Evolutionary conservation across 176 grass and related monocot species (phyloP), one percentile per base, ranked within the genome.

Genomic region (Guadua angustifolia): DNA sequence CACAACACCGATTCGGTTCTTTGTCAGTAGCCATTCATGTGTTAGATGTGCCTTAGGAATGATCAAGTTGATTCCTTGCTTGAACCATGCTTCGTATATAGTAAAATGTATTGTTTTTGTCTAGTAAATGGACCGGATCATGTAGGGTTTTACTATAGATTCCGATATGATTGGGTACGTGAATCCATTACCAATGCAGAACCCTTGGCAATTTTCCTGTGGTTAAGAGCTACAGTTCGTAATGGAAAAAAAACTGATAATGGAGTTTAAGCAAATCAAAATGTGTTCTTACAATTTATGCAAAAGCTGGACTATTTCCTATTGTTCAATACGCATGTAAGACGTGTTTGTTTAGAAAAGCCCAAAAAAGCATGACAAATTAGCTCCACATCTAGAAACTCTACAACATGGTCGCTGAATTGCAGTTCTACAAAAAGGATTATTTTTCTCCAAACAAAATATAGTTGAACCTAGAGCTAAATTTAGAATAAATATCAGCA

Each of bases 401-500:
- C 79, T 87, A 83, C 80, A 83, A 83, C 79, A 83, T 32, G 42
- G 80, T 87, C 75, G 32, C 42, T 61, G 21, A 22, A 65, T 6
- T 45, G 52, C 6, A 68, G 2, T 65, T 83, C 74, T 83, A 87
- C 68, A 26, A n/a, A 16, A 68, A 15, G n/a, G 32, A 33, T 44
- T 14, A 4, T 35, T 8, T 42, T 50, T 16, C 58, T 40, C 84
- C 16, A 29, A 86, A 43, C 25, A 55, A 56, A 72, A 50, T 16
- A 46, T 68, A 58, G 62, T 53, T 86, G 65, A 16, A 26, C 68
- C 73, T 86, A 90, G 24, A 62, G 18, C 35, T 83, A 87, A 78
- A 56, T 68, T 72, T 42, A 42, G 4, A 87, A 74, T 52, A 87
- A 74, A 84, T 73, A 74, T 79, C 49, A 83, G 89, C 74, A 43